Percentiles rank a stretch among this genome's conserved stretches.
phyloP scores from a whole-genome alignment of 2,329 filamentous ascomycete genomes.

The Blumeria graminis region DNA sequence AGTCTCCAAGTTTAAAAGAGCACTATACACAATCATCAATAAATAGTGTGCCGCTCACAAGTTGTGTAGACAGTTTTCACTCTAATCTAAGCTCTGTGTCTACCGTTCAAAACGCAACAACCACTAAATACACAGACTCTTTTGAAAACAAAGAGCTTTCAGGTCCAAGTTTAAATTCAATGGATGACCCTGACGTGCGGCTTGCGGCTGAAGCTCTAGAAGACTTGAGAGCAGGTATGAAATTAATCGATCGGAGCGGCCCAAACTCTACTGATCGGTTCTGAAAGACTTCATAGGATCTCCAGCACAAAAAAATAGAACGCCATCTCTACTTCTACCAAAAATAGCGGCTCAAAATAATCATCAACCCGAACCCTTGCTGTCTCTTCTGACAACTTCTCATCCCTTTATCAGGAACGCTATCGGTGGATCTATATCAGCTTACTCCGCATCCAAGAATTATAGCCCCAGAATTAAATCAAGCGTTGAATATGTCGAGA shows the following conservation, averaged over 20 bases:
- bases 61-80: too few species aligned
- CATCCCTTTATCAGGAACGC: slow-evolving; percentile 71
- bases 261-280: slow-evolving; percentile 16
- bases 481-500: slow-evolving; percentile 77
- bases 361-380: slow-evolving; percentile 44
- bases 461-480: slow-evolving; percentile 75
- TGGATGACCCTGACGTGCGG: slow-evolving; percentile 43
- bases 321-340: slow-evolving; percentile 1
- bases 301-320: slow-evolving; percentile 19
- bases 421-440: slow-evolving; percentile 62
- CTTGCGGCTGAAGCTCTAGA: slow-evolving; percentile 54
- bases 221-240: slow-evolving; percentile 44
- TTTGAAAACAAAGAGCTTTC: slow-evolving; percentile 9
- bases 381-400: slow-evolving; percentile 68
- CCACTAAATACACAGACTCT: slow-evolving; percentile 13
- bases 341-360: background rate
- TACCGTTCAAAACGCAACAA: slow-evolving; percentile 8
- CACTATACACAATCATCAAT: too few species aligned
- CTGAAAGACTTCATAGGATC: slow-evolving; percentile 40
- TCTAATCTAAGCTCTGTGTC: too few species aligned
- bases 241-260: slow-evolving; percentile 6
- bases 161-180: slow-evolving; percentile 13
- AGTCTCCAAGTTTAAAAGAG: too few species aligned
- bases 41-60: too few species aligned
- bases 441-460: slow-evolving; percentile 71